Evolutionary conservation across 495 filamentous ascomycete species (phyloP), one percentile per base, ranked within the genome.

Genomic region (Podospora comata): DNA sequence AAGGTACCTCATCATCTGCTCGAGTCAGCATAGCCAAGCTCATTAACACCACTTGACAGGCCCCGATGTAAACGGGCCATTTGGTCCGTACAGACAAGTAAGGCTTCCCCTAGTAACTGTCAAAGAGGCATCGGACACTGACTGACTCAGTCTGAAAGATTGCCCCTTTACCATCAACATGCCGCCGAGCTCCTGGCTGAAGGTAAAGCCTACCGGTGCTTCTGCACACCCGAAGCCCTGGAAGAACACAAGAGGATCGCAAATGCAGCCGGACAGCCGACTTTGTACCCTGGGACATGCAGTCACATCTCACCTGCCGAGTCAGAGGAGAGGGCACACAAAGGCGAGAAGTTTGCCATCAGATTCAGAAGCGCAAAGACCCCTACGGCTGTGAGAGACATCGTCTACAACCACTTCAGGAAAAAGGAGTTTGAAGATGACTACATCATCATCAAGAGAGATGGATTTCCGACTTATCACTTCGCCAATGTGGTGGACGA

Each of bases 401-500:
- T 92, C n/a, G 87, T 97, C 13, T 94, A 95, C 72, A 90, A 87
- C 63, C 80, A 80, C 60, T 88, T 87, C 59, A 79, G 79, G 55
- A 75, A 83, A 72, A 75, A 74, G 30, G 69, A 74, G 15, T 53
- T 68, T n/a, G 73, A 80, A 57, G 78, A 83, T 20, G 72, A 82
- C 74, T 93, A 91, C 9, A 89, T 99, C 70, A 81, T 99, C 58
- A 76, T 97, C 30, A 99, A 98, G 78, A 88, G 88, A 7, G 95
- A 99, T 73, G 93, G 93, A 0, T 88, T 89, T 64, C 95, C 95
- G 1, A 98, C 95, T 9, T 99, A 99, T 74, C 95, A 98, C 76
- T 88, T 99, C 64, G 95, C 95, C 4, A 98, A 97, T 78, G 94
- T 99, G 27, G 89, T 99, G 23, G 95, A 99, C 76, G 95, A 99